Conservation (phyloP, 1,139 yeast genomes). For the Geotrichum aggregatum region DNA sequence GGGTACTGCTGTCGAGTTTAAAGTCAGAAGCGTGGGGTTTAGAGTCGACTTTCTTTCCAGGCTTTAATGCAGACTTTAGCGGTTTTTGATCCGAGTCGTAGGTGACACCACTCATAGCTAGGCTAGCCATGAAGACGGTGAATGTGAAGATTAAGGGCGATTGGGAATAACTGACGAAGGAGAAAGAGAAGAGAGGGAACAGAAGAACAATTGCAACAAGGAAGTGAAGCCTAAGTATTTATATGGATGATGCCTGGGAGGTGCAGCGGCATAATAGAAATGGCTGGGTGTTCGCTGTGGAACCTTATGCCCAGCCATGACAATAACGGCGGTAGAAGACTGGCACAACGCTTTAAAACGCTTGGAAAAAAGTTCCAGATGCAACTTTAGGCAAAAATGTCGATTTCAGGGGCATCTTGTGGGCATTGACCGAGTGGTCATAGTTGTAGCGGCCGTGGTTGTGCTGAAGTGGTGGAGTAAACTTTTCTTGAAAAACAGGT, state of each 20-base stretch:
- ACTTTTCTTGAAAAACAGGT: too few relatives aligned
- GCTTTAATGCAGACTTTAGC: slow-evolving; percentile 11
- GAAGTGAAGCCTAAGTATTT: not conserved
- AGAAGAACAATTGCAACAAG: not conserved
- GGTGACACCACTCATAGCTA: slow-evolving; percentile 5
- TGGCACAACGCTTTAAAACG: too few relatives aligned
- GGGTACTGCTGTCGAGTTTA: not conserved
- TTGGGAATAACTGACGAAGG: not conserved
- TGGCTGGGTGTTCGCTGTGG: slow-evolving; percentile 8
- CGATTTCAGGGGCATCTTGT: too few relatives aligned
- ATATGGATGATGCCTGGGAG: not conserved
- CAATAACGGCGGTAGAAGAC: slow-evolving; percentile 4
- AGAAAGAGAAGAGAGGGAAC: not conserved
- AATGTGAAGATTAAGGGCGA: not conserved
- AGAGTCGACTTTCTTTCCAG: slow-evolving; percentile 6
- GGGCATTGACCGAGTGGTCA: too few relatives aligned
- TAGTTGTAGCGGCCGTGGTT: too few relatives aligned
- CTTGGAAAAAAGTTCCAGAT: too few relatives aligned
- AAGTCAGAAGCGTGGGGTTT: not conserved
- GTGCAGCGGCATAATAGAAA: not conserved
- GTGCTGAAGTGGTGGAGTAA: too few relatives aligned
- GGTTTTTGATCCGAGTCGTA: slow-evolving; percentile 2
- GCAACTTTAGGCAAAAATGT: too few relatives aligned
- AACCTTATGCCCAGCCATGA: slow-evolving; percentile 10
- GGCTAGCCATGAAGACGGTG: slow-evolving; percentile 6